Base-by-base conservation (phyloP, 768 basidiomycete genomes). In the Epithele typhae region DNA sequence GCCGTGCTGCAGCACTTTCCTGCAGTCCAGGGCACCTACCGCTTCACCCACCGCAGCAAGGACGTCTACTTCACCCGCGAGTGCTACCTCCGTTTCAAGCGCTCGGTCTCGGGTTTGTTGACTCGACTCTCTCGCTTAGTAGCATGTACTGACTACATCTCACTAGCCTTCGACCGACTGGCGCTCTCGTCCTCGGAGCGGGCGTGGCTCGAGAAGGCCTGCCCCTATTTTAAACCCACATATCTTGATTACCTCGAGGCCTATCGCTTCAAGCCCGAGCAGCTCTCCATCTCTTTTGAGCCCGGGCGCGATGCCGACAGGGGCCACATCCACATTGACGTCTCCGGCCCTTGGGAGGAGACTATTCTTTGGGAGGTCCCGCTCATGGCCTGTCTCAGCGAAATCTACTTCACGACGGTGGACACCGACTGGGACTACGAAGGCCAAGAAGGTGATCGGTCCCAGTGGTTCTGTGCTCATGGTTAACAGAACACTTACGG, bases 281-380 rank as follows among this genome's bases (percentile, higher is more conserved):
- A 91, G 68, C 79, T 93, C 39, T 65, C 66, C 32, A 66, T 86
- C 53, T 68, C 64, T 7, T 93, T 92, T 65, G 61, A 76, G 6
- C 87, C 90, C 0, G 45, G 32, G 11, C 46, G 48, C 17, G 25
- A 18, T n/a, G 15, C 23, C 6, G 38, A 46, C 19, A 34, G 51
- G 5, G 54, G 54, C 1, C 36, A 52, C 11, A 66, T 94, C 27
- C 80, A 90, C 56, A 86, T 99, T 43, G 79, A 82, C 51, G 77
- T 79, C 5, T 59, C 59, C 23, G 93, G 91, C 6, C 75, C 74
- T 5, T 94, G 92, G 92, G 67, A 68, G 0, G 89, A 93, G 54
- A 77, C 88, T 6, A 95, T 98, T 48, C 69, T 96, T 22, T 99
- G 95, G 83, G 96, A 98, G 68, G 92, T 97, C 1, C 94, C 92